Conservation (phyloP, 176 grass and related monocot genomes). For the Melocanna baccifera region DNA sequence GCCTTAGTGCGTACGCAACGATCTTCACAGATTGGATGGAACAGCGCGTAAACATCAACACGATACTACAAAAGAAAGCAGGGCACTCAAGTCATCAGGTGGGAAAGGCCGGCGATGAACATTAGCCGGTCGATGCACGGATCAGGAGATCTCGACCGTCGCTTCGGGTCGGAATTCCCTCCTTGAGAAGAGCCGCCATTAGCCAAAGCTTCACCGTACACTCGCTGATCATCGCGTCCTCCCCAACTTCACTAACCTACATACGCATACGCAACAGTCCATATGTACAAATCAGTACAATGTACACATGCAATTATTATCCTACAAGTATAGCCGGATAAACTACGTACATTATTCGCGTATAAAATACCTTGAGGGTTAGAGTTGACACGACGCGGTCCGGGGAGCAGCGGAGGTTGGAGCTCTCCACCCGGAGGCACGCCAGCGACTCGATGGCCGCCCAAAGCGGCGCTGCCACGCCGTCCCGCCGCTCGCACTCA, state of each 20-base stretch:
- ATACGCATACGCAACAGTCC: not conserved
- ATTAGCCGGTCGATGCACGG: not conserved
- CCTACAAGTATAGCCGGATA: not conserved
- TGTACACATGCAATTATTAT: not conserved
- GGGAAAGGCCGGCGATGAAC: not conserved
- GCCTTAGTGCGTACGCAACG: no score
- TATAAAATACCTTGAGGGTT: slow-evolving; percentile 51
- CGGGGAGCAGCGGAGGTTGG: slow-evolving; percentile 43
- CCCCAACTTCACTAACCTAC: slow-evolving; percentile 24
- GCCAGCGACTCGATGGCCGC: slow-evolving; percentile 61
- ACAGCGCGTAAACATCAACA: not conserved
- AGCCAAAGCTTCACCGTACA: slow-evolving; percentile 45
- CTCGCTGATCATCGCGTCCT: slow-evolving; percentile 26
- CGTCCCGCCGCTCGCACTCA: slow-evolving; percentile 49
- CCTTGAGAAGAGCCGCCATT: slow-evolving; percentile 46
- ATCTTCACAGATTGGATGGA: not conserved
- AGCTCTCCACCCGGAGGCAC: slow-evolving; percentile 67
- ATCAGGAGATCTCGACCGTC: slow-evolving; percentile 22
- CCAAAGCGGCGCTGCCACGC: slow-evolving; percentile 54
- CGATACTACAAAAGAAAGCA: not conserved
- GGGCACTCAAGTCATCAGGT: not conserved
- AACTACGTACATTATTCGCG: not conserved
- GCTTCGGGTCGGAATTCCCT: slow-evolving; percentile 38
- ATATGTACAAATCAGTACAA: not conserved
- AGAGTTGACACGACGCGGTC: slow-evolving; percentile 53